These are phyloP conservation scores for Trichophaea hybrida DNA, from an alignment of 2,329 filamentous ascomycete genomes.

Conservation along the genomic window DNA sequence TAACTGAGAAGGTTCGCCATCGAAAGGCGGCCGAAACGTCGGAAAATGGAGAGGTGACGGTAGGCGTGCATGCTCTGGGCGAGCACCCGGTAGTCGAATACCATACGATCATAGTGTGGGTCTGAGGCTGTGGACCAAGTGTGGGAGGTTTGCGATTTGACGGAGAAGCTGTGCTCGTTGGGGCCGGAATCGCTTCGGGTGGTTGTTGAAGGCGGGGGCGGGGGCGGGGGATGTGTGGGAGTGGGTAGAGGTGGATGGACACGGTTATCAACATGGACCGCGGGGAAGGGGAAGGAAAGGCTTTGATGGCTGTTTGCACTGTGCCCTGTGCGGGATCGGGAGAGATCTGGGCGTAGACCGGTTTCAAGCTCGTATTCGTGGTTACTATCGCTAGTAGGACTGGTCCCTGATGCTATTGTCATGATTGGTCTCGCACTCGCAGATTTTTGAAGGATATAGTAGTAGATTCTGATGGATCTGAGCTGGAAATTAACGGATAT, in stretches of 20 bases:
- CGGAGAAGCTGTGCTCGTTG: neutral
- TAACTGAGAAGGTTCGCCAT: conserved; percentile 17
- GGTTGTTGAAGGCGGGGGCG: neutral
- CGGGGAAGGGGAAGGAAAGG: neutral
- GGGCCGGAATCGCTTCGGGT: neutral
- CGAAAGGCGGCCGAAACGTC: conserved; percentile 17
- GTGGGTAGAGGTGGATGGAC: neutral
- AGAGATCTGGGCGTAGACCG: neutral
- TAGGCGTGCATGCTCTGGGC: conserved; percentile 20
- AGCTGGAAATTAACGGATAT: neutral
- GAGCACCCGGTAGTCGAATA: conserved; percentile 18
- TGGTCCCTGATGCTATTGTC: conserved; percentile 1
- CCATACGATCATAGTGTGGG: conserved; percentile 12
- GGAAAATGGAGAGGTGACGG: conserved; percentile 18
- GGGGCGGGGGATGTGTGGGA: neutral
- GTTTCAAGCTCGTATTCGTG: neutral
- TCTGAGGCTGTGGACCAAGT: conserved; percentile 10
- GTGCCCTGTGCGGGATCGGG: neutral
- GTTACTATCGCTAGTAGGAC: neutral
- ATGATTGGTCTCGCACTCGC: neutral
- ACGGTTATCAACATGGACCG: neutral
- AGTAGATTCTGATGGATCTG: neutral
- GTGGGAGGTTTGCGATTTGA: neutral
- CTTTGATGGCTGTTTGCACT: neutral
- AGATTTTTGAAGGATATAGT: neutral